Conservation (phyloP, 208 protist species). For the Leishmania lainsoni region DNA sequence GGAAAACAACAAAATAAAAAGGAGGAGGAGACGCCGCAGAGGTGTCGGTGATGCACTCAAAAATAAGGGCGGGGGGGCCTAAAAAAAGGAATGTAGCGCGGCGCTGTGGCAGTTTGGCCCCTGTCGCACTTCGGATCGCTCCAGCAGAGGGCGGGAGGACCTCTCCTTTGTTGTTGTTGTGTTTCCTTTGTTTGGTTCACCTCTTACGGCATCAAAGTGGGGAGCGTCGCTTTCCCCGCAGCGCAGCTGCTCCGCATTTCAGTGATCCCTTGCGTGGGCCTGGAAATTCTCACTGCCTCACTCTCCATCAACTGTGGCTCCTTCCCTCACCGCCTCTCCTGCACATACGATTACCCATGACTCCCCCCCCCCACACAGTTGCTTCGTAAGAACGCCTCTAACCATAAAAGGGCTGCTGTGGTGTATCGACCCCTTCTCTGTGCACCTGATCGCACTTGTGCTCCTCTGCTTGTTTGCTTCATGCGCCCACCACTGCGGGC, state of each 20-base stretch:
- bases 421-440: not conserved
- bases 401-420: not conserved
- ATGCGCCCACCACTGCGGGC: not conserved
- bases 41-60: not conserved
- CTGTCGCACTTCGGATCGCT: not conserved
- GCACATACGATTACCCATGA: not conserved
- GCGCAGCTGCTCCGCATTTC: not conserved
- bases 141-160: not conserved
- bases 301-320: not conserved
- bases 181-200: not conserved
- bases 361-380: not conserved
- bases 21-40: not conserved
- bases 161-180: not conserved
- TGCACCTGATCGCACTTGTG: not conserved
- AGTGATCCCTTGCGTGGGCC: not conserved
- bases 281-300: not conserved
- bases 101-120: not conserved
- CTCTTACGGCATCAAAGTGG: not conserved
- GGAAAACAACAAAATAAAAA: not conserved
- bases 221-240: not conserved
- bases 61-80: not conserved
- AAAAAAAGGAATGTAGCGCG: too few relatives aligned
- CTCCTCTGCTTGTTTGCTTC: not conserved
- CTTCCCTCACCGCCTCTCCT: not conserved
- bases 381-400: not conserved